phyloP scores from a whole-genome alignment of 345 rosid genomes.

The Excoecaria cochinchinensis region DNA sequence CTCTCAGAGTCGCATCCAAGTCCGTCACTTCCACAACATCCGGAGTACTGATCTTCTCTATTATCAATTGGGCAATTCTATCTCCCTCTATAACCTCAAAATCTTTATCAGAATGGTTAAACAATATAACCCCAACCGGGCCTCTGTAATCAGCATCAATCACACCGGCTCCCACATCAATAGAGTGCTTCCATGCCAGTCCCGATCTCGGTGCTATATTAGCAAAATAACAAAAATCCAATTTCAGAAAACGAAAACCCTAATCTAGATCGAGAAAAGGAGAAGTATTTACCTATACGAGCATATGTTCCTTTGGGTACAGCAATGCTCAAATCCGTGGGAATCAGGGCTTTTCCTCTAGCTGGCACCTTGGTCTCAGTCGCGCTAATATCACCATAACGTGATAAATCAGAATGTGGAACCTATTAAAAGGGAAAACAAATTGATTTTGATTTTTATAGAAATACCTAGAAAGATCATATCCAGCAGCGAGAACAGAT shows the following conservation, averaged over 20 bases:
- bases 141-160: constrained; percentile 81
- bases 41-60: constrained; percentile 72
- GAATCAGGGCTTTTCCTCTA: no score
- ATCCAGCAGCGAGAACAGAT: constrained; percentile 77
- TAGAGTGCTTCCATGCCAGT: constrained; percentile 72
- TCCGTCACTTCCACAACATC: constrained; percentile 65
- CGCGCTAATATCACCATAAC: constrained; percentile 45
- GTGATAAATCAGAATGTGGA: constrained; percentile 68
- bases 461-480: constrained; percentile 63
- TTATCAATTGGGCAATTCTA: constrained; percentile 63
- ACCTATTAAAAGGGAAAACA: constrained; percentile 72
- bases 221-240: background rate
- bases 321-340: no score
- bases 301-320: no score
- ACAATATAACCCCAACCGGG: constrained; percentile 69
- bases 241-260: background rate
- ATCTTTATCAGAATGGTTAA: constrained; percentile 63
- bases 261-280: no score
- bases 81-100: constrained; percentile 67
- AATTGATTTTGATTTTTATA: no score
- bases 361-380: no score
- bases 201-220: constrained; percentile 69
- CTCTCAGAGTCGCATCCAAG: constrained; percentile 66
- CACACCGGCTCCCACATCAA: constrained; percentile 81
- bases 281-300: constrained; percentile 11